Base-by-base conservation (phyloP, 768 basidiomycete genomes). In the Russula compacta region DNA sequence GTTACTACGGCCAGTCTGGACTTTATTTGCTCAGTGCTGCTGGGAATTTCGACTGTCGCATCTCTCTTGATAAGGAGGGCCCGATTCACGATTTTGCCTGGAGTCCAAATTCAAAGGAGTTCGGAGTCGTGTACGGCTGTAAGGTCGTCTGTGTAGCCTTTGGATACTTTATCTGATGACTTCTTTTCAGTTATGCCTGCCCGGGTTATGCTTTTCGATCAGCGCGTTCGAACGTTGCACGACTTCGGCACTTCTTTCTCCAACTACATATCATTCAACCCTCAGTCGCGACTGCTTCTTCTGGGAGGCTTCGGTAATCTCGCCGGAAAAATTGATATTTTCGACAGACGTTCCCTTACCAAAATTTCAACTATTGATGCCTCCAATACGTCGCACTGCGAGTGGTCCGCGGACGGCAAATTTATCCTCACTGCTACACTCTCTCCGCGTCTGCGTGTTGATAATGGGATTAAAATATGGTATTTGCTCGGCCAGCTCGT, bases 1-100 rank as follows among this genome's bases (percentile, higher is more conserved):
- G 87, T 69, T 99, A 99, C 73, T 99, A 98, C 67, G 97, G 97
- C 56, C 95, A 98, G 77, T 97, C 95, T 2, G 91, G 92, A 55
- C 77, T 99, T 69, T 98, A 95, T 74, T 80, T 98, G 14, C 82
- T 98, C 64, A 93, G 87, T 65, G 85, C 93, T 17, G 87, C 92
- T 9, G 95, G 95, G 15, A 90, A 92, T 67, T 98, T 94, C 67
- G 95, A 98, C 71, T 92, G 91, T 70, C 80, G 92, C 33, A 89
- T 98, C 32, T 76, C 80, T 1, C 76, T 91, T 67, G 94, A 97
- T 75, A 98, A 97, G 77, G 95, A 98, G 63, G 97, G 97, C 1
- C 94, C 94, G 0, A 92, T 99, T 64, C 94, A 97, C 69, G 97
- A 98, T 71, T 97, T 95, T 63, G 75, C 83, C 15, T 99, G 97